A percentile compares a stretch with the other conserved stretches of the same genome.
phyloP scores from a whole-genome alignment of 371 early-diverging fungal species.

The Cokeromyces recurvatus region DNA sequence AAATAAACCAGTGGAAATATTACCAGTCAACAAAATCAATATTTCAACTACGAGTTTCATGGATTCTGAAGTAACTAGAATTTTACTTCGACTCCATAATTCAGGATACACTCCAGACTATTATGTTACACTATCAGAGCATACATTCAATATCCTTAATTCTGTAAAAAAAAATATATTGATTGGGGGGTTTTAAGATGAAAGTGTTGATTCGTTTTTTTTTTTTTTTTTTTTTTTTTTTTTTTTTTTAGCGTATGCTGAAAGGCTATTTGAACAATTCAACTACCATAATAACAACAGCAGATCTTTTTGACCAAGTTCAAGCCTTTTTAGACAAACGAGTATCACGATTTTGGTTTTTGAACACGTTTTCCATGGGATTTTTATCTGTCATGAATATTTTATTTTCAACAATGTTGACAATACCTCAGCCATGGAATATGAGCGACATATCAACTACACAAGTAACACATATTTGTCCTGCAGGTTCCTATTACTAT shows the following conservation, averaged over 20 bases:
- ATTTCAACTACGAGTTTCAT: slow-evolving; percentile 12
- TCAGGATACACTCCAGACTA: slow-evolving; percentile 14
- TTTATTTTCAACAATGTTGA: not conserved
- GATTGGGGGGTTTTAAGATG: too few relatives aligned
- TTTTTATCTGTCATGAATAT: slow-evolving; percentile 15
- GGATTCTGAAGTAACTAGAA: slow-evolving; percentile 12
- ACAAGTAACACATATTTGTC: slow-evolving; percentile 2
- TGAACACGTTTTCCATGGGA: slow-evolving; percentile 21
- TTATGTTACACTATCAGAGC: slow-evolving; percentile 25
- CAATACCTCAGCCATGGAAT: slow-evolving; percentile 10
- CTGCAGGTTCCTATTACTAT: slow-evolving; percentile 19
- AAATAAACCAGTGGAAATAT: not conserved
- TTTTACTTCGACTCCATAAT: slow-evolving; percentile 2
- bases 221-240: not conserved
- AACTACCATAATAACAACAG: slow-evolving; percentile 17
- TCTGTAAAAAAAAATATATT: slow-evolving; percentile 9
- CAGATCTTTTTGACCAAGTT: slow-evolving; percentile 23
- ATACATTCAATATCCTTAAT: slow-evolving; percentile 18
- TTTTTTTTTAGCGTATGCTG: slow-evolving; percentile 14
- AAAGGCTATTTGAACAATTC: slow-evolving; percentile 16
- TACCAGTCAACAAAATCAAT: slow-evolving; percentile 15
- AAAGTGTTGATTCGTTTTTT: too few relatives aligned
- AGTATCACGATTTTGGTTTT: slow-evolving; percentile 15
- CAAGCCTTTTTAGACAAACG: slow-evolving; percentile 21
- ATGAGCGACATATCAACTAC: slow-evolving; percentile 13